A percentile compares a stretch with the other conserved stretches of the same genome.
Evolutionary conservation across 176 grass and related monocot genomes (phyloP).

Genomic region (Stipa capillata): DNA sequence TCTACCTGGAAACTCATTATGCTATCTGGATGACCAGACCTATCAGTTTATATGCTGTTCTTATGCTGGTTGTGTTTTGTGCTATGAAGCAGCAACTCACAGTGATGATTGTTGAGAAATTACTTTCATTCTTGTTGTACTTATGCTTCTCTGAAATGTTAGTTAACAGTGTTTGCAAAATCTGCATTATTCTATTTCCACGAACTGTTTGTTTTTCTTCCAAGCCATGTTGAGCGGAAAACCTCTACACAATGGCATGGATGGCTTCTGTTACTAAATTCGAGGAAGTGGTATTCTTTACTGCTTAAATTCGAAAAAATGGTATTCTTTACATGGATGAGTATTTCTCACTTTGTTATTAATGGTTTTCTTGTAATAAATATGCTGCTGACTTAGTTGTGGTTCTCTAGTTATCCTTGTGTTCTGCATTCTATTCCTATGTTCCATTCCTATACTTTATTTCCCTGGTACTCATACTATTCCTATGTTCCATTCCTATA

Average conservation of each 20-base stretch:
- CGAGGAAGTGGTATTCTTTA: neutral
- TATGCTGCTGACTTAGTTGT: neutral
- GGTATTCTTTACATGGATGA: neutral
- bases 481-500: neutral
- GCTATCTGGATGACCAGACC: neutral
- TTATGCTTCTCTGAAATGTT: neutral
- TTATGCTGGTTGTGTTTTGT: neutral
- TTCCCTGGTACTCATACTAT: neutral
- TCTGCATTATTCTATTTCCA: neutral
- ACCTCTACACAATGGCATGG: neutral
- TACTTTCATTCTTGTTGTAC: neutral
- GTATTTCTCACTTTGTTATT: neutral
- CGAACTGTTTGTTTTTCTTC: neutral
- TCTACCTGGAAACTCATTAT: neutral
- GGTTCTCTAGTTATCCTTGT: neutral
- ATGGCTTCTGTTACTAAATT: conserved; percentile 7
- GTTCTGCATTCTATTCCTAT: neutral
- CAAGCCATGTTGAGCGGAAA: neutral
- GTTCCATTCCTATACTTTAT: neutral
- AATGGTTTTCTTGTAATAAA: neutral
- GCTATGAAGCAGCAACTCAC: neutral
- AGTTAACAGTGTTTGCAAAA: neutral
- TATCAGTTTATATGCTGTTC: neutral
- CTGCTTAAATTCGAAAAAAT: neutral
- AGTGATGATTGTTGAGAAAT: neutral